Evolutionary conservation across 306 rosid species (phyloP).

Genomic region (Acacia crassicarpa): DNA sequence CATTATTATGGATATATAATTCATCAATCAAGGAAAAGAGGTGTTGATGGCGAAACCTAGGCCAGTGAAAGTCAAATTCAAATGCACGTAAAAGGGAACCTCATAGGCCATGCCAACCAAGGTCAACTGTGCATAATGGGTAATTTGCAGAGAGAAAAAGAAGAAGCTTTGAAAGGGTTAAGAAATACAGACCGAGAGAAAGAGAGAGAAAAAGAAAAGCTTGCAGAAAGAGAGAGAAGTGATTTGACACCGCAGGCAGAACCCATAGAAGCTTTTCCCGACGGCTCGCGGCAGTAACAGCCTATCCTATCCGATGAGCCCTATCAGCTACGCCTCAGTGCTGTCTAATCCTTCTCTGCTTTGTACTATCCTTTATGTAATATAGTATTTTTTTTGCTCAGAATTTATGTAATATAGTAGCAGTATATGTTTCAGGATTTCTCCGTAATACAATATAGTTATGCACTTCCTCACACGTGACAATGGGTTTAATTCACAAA

Average conservation of each 20-base stretch:
- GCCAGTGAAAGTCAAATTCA: not conserved
- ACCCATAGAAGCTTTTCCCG: slow-evolving; percentile 20
- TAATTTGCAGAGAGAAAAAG: not conserved
- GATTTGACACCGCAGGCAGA: slow-evolving; percentile 45
- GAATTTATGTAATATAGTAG: too few species aligned
- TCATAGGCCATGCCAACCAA: not conserved
- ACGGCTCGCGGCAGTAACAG: slow-evolving; percentile 15
- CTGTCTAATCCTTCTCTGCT: not conserved
- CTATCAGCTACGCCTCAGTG: not conserved
- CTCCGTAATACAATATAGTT: too few species aligned
- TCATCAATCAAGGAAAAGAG: not conserved
- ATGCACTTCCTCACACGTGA: not conserved
- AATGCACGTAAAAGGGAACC: not conserved
- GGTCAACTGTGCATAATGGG: slow-evolving; percentile 27
- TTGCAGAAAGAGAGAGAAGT: not conserved
- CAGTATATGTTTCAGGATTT: not conserved
- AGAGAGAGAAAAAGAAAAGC: not conserved
- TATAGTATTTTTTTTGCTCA: too few species aligned
- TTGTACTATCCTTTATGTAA: not conserved
- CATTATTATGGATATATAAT: not conserved
- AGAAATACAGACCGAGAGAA: not conserved
- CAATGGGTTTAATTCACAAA: too few species aligned
- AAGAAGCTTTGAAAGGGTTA: not conserved
- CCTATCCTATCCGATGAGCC: not conserved
- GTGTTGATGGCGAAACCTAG: not conserved